phyloP scores from a whole-genome alignment of 768 basidiomycete species.

The Lactarius sp. region DNA sequence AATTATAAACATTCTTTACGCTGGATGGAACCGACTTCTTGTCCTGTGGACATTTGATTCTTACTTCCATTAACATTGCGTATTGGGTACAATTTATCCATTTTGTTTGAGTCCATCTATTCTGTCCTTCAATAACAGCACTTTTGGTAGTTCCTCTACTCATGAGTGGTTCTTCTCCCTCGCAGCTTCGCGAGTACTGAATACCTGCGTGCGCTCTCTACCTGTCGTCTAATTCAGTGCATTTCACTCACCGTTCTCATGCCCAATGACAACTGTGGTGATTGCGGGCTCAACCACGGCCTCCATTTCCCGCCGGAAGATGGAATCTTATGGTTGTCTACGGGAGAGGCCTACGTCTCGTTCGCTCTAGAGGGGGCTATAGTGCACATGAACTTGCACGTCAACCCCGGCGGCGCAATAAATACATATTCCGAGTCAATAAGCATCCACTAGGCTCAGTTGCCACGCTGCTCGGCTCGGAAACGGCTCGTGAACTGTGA shows the following conservation, averaged over 20 bases:
- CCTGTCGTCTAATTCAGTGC: not conserved
- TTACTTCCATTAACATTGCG: too few relatives aligned
- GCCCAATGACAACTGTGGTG: conserved; percentile 10
- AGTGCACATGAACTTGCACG: too few relatives aligned
- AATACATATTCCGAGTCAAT: too few relatives aligned
- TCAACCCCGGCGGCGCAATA: too few relatives aligned
- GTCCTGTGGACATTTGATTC: not conserved
- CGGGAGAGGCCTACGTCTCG: not conserved
- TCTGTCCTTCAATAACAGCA: too few relatives aligned
- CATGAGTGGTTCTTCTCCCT: not conserved
- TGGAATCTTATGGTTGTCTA: conserved; percentile 13
- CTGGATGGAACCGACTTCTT: not conserved
- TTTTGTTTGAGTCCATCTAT: not conserved
- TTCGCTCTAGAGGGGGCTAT: not conserved
- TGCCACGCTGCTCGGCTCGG: too few relatives aligned
- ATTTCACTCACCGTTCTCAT: not conserved
- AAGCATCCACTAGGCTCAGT: too few relatives aligned
- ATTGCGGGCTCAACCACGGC: conserved; percentile 7
- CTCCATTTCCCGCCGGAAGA: conserved; percentile 9
- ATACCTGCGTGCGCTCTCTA: not conserved
- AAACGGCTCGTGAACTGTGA: too few relatives aligned
- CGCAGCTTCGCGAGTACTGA: conserved; percentile 1
- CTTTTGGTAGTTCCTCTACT: too few relatives aligned
- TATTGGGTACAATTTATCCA: too few relatives aligned
- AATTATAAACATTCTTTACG: not conserved